Percentiles rank a stretch among this genome's conserved stretches.
Evolutionary conservation across 306 rosid genomes (phyloP).

Genomic region (Ceratonia siliqua): DNA sequence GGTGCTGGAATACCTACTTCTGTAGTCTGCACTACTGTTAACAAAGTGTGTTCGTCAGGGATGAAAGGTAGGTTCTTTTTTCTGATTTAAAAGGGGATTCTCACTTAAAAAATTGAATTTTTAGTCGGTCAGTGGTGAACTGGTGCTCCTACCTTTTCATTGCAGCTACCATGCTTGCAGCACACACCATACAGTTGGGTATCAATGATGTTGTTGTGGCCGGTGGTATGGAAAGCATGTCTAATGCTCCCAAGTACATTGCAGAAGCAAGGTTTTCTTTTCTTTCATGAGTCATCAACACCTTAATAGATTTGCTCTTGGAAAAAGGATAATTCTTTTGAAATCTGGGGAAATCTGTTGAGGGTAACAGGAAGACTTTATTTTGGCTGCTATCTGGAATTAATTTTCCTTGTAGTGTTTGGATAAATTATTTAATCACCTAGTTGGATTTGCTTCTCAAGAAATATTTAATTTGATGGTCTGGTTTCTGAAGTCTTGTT

Average conservation of each 20-base stretch:
- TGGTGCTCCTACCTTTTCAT: constrained; percentile 28
- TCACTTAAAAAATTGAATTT: background rate
- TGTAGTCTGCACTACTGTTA: constrained; percentile 84
- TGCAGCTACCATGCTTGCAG: constrained; percentile 90
- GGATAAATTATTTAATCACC: background rate
- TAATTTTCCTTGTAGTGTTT: background rate
- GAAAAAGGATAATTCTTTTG: background rate
- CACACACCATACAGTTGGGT: constrained; percentile 79
- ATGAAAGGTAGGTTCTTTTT: constrained; percentile 62
- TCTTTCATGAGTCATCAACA: constrained; percentile 12
- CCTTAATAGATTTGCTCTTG: background rate
- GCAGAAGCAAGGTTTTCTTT: constrained; percentile 64
- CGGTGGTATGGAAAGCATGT: constrained; percentile 99
- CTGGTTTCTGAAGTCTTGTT: background rate
- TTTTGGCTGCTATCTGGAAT: background rate
- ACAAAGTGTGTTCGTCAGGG: constrained; percentile 94
- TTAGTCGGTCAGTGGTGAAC: background rate
- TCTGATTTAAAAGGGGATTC: background rate
- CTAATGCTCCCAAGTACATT: constrained; percentile 91
- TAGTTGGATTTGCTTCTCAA: background rate
- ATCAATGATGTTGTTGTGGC: constrained; percentile 71
- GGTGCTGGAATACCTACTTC: constrained; percentile 93
- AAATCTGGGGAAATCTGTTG: constrained; percentile 22
- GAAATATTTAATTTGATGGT: background rate
- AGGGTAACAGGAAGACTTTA: constrained; percentile 1